These are phyloP conservation scores for Fusarium guadeloupense DNA, from an alignment of 2,329 filamentous ascomycete species.

Conservation along the genomic window DNA sequence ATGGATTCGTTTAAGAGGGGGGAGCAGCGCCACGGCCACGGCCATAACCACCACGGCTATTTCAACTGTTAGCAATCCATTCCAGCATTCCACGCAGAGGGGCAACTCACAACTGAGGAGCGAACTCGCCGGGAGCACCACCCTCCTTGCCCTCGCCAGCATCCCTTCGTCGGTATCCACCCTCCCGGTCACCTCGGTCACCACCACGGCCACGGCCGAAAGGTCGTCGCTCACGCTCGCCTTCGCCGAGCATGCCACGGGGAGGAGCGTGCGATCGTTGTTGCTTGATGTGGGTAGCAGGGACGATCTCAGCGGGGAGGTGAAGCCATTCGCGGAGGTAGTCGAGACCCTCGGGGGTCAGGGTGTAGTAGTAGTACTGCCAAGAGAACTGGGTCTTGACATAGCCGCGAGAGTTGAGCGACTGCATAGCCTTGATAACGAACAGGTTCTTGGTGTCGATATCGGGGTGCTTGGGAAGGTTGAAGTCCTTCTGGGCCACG, in stretches of 20 bases:
- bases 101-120: conserved; percentile 81
- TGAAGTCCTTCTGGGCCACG: conserved; percentile 99
- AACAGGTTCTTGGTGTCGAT: conserved; percentile 99
- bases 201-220: conserved; percentile 82
- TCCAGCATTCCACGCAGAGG: background rate
- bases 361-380: conserved; percentile 99
- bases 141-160: conserved; percentile 89
- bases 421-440: conserved; percentile 99
- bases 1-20: conserved; percentile 64
- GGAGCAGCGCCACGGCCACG: conserved; percentile 85
- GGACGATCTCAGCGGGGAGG: conserved; percentile 98
- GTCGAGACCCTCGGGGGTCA: conserved; percentile 99
- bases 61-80: conserved; percentile 48
- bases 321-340: conserved; percentile 99
- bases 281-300: conserved; percentile 99
- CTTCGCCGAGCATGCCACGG: conserved; percentile 96
- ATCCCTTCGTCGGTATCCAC: conserved; percentile 92
- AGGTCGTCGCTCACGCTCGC: conserved; percentile 81
- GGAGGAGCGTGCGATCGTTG: conserved; percentile 98
- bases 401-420: conserved; percentile 95
- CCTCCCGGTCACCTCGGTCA: conserved; percentile 82
- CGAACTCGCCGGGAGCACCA: conserved; percentile 89
- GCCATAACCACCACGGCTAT: conserved; percentile 85
- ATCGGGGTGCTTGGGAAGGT: conserved; percentile 95
- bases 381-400: conserved; percentile 99